These are phyloP conservation scores for Chenopodium quinoa DNA, from an alignment of 148 eudicot genomes.

Conservation along the genomic window DNA sequence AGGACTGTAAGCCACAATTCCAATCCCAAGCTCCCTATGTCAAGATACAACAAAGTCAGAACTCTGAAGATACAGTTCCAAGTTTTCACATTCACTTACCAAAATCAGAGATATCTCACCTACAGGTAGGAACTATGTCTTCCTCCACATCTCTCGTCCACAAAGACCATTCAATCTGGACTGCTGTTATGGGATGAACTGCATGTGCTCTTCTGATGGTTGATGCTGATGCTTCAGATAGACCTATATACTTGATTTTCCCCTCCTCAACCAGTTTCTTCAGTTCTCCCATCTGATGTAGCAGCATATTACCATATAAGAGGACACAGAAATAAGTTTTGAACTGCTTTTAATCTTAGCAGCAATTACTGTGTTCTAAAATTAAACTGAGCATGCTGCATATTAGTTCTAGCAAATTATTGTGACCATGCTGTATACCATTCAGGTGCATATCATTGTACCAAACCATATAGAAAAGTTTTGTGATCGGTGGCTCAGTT, in stretches of 20 bases:
- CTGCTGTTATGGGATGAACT: constrained; percentile 36
- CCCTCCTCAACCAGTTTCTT: constrained; percentile 40
- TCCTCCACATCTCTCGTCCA: constrained; percentile 41
- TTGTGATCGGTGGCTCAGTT: background rate
- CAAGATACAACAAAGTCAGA: background rate
- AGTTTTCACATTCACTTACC: background rate
- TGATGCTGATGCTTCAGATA: constrained; percentile 40
- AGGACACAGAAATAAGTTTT: background rate
- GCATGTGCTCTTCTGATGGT: constrained; percentile 42
- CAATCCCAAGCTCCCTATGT: constrained; percentile 38
- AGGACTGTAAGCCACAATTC: constrained; percentile 43
- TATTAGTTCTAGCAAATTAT: background rate
- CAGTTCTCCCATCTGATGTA: constrained; percentile 36
- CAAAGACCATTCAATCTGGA: constrained; percentile 42
- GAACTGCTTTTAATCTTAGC: background rate
- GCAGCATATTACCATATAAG: background rate
- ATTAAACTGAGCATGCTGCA: background rate
- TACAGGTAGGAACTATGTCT: constrained; percentile 38
- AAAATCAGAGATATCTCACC: constrained; percentile 20
- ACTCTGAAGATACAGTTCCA: background rate
- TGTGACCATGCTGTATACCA: background rate
- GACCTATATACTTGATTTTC: constrained; percentile 38
- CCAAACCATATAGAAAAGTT: background rate
- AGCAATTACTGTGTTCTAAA: background rate
- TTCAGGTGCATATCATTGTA: background rate